These are phyloP conservation scores for Chaetothyriales sp. DNA, from an alignment of 2,329 filamentous ascomycete genomes.

Conservation along the genomic window DNA sequence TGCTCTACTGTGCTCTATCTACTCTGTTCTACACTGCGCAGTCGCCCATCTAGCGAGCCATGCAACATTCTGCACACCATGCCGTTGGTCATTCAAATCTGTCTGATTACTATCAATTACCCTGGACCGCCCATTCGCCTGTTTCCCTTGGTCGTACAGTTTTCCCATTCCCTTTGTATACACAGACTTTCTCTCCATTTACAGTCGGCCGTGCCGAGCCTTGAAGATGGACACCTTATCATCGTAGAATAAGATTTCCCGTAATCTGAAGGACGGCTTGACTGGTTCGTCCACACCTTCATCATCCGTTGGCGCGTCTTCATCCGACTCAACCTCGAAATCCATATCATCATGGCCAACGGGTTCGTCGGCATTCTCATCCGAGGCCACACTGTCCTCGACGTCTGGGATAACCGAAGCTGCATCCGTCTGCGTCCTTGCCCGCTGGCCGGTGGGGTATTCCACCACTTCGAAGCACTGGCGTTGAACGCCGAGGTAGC, in stretches of 20 bases:
- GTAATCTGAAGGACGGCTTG: conserved; percentile 41
- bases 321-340: conserved; percentile 32
- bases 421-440: conserved; percentile 23
- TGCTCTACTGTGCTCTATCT: background rate
- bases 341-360: conserved; percentile 25
- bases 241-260: conserved; percentile 74
- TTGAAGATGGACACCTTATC: conserved; percentile 72
- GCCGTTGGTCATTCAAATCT: background rate
- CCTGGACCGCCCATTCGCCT: background rate
- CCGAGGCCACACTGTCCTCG: conserved; percentile 28
- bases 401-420: conserved; percentile 20
- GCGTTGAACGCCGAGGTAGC: conserved; percentile 59
- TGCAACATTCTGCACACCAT: background rate
- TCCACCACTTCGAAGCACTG: conserved; percentile 79
- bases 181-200: conserved; percentile 3
- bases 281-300: conserved; percentile 25
- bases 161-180: background rate
- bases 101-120: background rate
- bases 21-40: background rate
- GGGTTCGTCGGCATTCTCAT: conserved; percentile 21
- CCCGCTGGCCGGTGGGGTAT: conserved; percentile 18
- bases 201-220: conserved; percentile 48
- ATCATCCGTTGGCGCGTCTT: conserved; percentile 38
- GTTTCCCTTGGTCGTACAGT: background rate
- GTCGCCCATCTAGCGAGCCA: background rate